Base-by-base conservation (phyloP, 805 yeast genomes). In the Pichia cabralensis region DNA sequence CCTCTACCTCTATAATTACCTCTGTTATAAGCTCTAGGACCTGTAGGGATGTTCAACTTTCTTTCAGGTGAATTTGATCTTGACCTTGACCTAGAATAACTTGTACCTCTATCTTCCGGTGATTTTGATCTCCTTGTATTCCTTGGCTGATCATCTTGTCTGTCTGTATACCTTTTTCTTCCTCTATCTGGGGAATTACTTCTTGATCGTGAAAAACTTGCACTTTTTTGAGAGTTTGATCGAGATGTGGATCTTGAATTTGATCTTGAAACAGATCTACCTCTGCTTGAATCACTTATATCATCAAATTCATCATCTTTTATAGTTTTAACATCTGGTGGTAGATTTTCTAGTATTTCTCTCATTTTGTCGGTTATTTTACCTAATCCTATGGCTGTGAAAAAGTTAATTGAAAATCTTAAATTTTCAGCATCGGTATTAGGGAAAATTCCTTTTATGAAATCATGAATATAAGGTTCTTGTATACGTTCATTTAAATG, bases 311-410 rank as follows among this genome's bases (percentile, higher is more conserved):
- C 15, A 2, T 30, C 45, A 13, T 41, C 42, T 26, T 36, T 42
- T 26, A 45, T 49, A 2, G 30, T 13, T 10, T 28, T 21, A 11
- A 42, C 42, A 12, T 47, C 49, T 4, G 47, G 35, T 17, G 56
- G 54, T 18, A 54, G 26, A 12, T 39, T 36, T 28, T 46, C 35
- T 17, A 55, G 40, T 2, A 28, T 33, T 5, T 62, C 67, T 58
- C 97, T 71, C 94, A 88, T 80, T 2, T 62, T 70, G 25, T 84
- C 95, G 0, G 97, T 88, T 38, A 89, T 53, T 3, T 69, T 67
- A 29, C 96, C 96, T 31, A 89, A 54, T 0, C 94, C 94, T 41
- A 89, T 85, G 1, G 96, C 96, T 0, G 96, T 89, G 56, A 89
- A 89, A 53, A 69, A 89, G 51, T 89, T 89, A 51, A 86, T 85